phyloP scores from a whole-genome alignment of 2,329 filamentous ascomycete genomes.

The Alternaria gansuensis region DNA sequence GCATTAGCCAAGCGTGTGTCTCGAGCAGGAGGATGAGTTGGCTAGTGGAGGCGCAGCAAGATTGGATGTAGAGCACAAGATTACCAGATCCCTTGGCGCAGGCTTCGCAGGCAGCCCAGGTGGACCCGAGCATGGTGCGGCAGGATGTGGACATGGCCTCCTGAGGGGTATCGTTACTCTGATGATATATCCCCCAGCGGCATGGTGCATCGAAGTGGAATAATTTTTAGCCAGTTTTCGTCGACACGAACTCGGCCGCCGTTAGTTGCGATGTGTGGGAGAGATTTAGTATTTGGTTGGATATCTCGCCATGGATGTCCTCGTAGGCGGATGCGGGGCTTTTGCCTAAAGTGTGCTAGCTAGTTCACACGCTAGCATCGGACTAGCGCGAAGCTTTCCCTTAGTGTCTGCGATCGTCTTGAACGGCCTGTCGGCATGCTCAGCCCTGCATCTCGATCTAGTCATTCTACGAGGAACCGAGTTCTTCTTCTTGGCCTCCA shows the following conservation, averaged over 20 bases:
- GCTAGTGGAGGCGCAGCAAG: not conserved
- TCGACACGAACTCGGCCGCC: not conserved
- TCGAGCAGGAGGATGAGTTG: not conserved
- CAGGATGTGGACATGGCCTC: not conserved
- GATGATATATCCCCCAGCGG: not conserved
- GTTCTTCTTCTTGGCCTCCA: not conserved
- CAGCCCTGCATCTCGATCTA: not conserved
- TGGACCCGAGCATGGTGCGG: not conserved
- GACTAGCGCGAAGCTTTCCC: not conserved
- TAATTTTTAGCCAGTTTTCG: not conserved
- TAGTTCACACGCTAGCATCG: not conserved
- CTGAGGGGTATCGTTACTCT: not conserved
- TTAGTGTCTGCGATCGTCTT: constrained; percentile 5
- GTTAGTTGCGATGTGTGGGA: not conserved
- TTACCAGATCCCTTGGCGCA: not conserved
- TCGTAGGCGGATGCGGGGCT: not conserved
- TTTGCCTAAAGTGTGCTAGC: not conserved
- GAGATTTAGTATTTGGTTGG: not conserved
- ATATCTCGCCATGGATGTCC: not conserved
- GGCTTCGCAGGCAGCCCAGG: not conserved
- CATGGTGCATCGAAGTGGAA: not conserved
- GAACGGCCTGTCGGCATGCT: not conserved
- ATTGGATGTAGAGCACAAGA: not conserved
- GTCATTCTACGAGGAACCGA: not conserved
- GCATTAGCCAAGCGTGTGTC: not conserved